Percentiles rank a stretch among this genome's conserved stretches.
Evolutionary conservation across 768 basidiomycete species (phyloP).

Genomic region (Lyophyllum atratum): DNA sequence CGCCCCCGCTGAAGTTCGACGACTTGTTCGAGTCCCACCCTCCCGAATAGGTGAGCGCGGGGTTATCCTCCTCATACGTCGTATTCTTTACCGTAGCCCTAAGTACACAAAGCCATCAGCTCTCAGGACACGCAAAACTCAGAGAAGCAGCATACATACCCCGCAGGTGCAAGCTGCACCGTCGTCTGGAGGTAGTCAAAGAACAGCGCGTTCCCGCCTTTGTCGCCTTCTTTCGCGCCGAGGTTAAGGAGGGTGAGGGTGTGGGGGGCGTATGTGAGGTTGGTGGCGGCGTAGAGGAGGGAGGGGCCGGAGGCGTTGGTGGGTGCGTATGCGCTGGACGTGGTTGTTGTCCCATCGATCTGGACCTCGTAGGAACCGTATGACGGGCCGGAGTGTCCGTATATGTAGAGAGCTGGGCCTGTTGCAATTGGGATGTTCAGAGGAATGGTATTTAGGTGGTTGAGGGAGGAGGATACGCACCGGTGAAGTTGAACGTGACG

Average conservation of each 20-base stretch:
- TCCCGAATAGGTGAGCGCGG: constrained; percentile 39
- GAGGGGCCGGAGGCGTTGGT: constrained; percentile 31
- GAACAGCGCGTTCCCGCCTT: constrained; percentile 37
- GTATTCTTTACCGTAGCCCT: constrained; percentile 44
- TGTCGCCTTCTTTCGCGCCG: constrained; percentile 35
- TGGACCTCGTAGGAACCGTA: constrained; percentile 44
- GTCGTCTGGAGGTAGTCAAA: constrained; percentile 44
- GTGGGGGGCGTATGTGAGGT: constrained; percentile 41
- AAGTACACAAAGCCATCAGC: background rate
- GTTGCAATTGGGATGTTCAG: background rate
- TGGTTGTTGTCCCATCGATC: constrained; percentile 33
- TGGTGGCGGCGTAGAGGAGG: constrained; percentile 34
- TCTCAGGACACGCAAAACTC: background rate
- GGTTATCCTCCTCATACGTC: constrained; percentile 42
- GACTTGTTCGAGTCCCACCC: constrained; percentile 44
- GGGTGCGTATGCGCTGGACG: constrained; percentile 32
- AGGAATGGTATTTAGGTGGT: no score
- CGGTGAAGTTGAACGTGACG: constrained; percentile 44
- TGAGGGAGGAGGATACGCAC: constrained; percentile 21
- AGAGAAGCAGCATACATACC: constrained; percentile 27
- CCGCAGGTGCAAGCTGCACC: constrained; percentile 44
- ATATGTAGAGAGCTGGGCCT: constrained; percentile 47
- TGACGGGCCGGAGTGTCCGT: constrained; percentile 41
- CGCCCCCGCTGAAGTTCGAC: constrained; percentile 46
- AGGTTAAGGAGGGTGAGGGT: constrained; percentile 41